Evolutionary conservation across 176 grass and related monocot genomes (phyloP), one percentile per base, ranked within the genome.

Genomic region (Microstegium vimineum): DNA sequence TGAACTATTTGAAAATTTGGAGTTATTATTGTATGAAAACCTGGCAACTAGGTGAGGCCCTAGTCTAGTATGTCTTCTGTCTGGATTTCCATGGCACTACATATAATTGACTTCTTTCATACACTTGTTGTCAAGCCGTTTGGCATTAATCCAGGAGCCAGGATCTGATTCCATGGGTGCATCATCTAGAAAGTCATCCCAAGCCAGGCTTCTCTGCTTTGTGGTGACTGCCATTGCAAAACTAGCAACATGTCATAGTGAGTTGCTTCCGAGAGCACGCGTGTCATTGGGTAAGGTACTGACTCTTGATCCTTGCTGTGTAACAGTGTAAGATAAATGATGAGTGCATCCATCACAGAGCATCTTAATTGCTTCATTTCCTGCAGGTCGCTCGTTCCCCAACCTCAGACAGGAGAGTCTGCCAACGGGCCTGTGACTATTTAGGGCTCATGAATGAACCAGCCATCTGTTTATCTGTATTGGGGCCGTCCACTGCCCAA

Each of bases 361-460:
- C 62, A 68, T 28, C 46, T 56, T 38, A 37, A 56, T 47, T 56
- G 14, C 32, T 81, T 27, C 9, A 36, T 51, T 79, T 66, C 57
- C 17, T 89, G 37, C 45, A 98, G 96, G 93, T 95, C 45, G 89
- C 91, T 88, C 91, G 93, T 65, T 87, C 93, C 82, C 75, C 25
- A 85, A 91, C 85, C 75, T 85, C 82, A 84, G 93, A 96, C 88
- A 94, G 87, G 85, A 90, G 93, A 82, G 93, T 95, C 40, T 92
- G 87, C 89, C 86, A 89, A 67, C 89, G 91, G 70, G 93, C 96
- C 31, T 94, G 96, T 78, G 91, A 99, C 81, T 99, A 89, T 89
- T 81, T 99, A 81, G 93, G 97, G 40, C 86, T 92, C n/a, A 90
- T 99, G 93, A 86, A 91, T 78, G 93, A 94, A 85, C 93, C 93